Percentiles rank a stretch among this genome's conserved stretches.
Conservation (phyloP, 2,329 filamentous ascomycete genomes). For the Aureobasidium sp. region DNA sequence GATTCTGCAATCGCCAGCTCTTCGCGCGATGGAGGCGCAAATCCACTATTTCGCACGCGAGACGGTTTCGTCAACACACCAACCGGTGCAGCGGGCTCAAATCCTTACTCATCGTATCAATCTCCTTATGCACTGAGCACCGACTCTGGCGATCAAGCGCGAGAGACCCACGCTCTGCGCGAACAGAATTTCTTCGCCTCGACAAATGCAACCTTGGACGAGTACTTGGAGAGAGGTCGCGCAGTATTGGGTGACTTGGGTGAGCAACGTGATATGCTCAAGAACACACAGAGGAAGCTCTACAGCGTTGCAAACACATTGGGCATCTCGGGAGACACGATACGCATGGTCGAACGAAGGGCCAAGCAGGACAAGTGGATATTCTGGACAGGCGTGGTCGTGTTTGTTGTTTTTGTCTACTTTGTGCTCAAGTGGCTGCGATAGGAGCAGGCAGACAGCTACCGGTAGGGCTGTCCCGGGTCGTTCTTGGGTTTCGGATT, state of each 20-base stretch:
- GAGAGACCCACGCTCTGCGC: constrained; percentile 76
- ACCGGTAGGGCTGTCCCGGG: background rate
- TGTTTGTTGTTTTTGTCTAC: constrained; percentile 92
- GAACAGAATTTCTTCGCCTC: constrained; percentile 82
- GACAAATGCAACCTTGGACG: constrained; percentile 80
- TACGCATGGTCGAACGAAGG: constrained; percentile 88
- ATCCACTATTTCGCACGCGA: constrained; percentile 30
- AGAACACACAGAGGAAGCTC: constrained; percentile 82
- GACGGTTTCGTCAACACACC: constrained; percentile 24
- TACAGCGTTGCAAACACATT: constrained; percentile 93
- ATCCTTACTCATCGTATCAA: constrained; percentile 33
- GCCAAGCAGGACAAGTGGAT: constrained; percentile 98
- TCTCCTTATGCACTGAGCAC: constrained; percentile 28
- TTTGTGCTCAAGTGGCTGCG: constrained; percentile 78
- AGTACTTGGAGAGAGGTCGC: constrained; percentile 85
- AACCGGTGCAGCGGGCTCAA: constrained; percentile 24
- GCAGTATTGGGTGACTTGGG: constrained; percentile 84
- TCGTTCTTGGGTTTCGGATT: background rate
- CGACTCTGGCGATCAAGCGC: constrained; percentile 23
- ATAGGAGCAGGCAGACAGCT: constrained; percentile 37
- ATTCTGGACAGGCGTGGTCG: constrained; percentile 75
- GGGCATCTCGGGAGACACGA: constrained; percentile 89
- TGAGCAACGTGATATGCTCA: constrained; percentile 87
- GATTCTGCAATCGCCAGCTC: constrained; percentile 39
- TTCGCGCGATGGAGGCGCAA: constrained; percentile 23